phyloP scores from a whole-genome alignment of 176 grass and related monocot species.

The Musa beccarii region DNA sequence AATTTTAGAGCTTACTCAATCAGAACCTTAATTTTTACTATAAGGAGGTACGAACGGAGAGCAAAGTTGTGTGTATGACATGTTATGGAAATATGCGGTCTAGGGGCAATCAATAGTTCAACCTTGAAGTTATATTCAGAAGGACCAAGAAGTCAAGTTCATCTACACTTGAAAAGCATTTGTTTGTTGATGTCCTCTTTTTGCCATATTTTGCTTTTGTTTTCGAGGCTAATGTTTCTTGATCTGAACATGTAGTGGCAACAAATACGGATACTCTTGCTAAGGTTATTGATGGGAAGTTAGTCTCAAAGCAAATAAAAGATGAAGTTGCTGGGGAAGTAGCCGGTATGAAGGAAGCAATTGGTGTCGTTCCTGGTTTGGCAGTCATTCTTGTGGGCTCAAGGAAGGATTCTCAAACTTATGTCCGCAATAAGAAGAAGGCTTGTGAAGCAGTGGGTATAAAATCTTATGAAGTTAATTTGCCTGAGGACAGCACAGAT shows the following conservation, averaged over 20 bases:
- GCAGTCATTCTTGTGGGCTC: slow-evolving; percentile 74
- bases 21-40: too few relatives aligned
- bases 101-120: too few relatives aligned
- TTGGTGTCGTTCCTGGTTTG: slow-evolving; percentile 57
- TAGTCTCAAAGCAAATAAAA: slow-evolving; percentile 67
- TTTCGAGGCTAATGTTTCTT: slow-evolving; percentile 1
- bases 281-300: slow-evolving; percentile 75
- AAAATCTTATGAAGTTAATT: slow-evolving; percentile 66
- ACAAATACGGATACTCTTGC: slow-evolving; percentile 26
- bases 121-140: too few relatives aligned
- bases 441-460: slow-evolving; percentile 77
- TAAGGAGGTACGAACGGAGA: too few relatives aligned
- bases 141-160: background rate
- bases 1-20: too few relatives aligned
- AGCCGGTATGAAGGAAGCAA: slow-evolving; percentile 52
- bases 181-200: background rate
- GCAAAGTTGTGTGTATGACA: too few relatives aligned
- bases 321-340: slow-evolving; percentile 56
- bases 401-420: slow-evolving; percentile 88
- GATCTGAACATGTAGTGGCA: slow-evolving; percentile 23
- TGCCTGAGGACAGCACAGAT: slow-evolving; percentile 69
- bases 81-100: too few relatives aligned
- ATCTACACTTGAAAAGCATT: background rate
- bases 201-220: background rate
- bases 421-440: slow-evolving; percentile 92